Conservation (phyloP, 2,329 filamentous ascomycete genomes). For the Dendryphion nanum region DNA sequence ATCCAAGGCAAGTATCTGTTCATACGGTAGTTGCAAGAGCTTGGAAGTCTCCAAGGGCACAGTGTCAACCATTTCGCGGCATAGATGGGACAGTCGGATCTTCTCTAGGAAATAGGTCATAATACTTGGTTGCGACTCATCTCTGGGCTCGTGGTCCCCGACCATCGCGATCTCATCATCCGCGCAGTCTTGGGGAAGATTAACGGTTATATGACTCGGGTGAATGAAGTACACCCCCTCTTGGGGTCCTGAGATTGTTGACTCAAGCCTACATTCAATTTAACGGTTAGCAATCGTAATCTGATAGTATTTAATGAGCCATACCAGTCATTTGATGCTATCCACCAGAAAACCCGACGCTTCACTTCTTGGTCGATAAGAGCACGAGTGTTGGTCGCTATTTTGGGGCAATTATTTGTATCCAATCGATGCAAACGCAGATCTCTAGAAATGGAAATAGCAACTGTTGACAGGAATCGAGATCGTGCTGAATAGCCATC, state of each 20-base stretch:
- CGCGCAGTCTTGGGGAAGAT: slow-evolving; percentile 33
- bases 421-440: slow-evolving; percentile 6
- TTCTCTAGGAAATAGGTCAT: slow-evolving; percentile 38
- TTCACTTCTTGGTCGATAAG: slow-evolving; percentile 31
- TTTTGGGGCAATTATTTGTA: neutral
- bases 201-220: slow-evolving; percentile 37
- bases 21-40: slow-evolving; percentile 20
- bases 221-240: slow-evolving; percentile 39
- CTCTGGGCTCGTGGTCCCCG: slow-evolving; percentile 5
- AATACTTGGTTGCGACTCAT: slow-evolving; percentile 25
- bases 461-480: slow-evolving; percentile 2
- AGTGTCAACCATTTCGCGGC: slow-evolving; percentile 35
- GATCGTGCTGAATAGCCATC: slow-evolving; percentile 6
- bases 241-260: slow-evolving; percentile 12
- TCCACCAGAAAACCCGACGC: slow-evolving; percentile 42
- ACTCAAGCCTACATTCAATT: slow-evolving; percentile 4
- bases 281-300: neutral
- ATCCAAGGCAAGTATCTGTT: slow-evolving; percentile 33
- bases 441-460: slow-evolving; percentile 5
- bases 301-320: neutral
- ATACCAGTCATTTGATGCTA: slow-evolving; percentile 15
- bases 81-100: slow-evolving; percentile 24
- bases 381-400: neutral
- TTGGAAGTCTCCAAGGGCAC: slow-evolving; percentile 17
- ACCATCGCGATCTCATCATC: slow-evolving; percentile 30